A percentile compares a stretch with the other conserved stretches of the same genome.
phyloP scores from a whole-genome alignment of 2,329 filamentous ascomycete genomes.

The Eutypella sp. region DNA sequence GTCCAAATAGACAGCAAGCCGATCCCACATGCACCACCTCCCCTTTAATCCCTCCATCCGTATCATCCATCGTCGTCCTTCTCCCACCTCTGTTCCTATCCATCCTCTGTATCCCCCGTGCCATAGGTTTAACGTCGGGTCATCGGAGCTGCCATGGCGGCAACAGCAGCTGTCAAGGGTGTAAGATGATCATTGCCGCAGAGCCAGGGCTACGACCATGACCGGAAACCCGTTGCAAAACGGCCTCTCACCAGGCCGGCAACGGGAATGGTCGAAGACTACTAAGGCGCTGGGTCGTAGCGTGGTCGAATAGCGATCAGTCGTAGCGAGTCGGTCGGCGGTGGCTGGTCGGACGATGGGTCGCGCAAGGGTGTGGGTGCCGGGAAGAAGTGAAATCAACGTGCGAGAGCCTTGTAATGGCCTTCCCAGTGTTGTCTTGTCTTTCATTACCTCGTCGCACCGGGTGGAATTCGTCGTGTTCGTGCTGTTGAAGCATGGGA shows the following conservation, averaged over 20 bases:
- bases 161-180: not conserved
- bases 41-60: not conserved
- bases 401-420: not conserved
- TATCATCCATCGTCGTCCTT: not conserved
- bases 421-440: not conserved
- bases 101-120: not conserved
- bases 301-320: not conserved
- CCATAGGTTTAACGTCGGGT: not conserved
- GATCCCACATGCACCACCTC: not conserved
- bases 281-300: not conserved
- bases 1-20: not conserved
- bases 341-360: not conserved
- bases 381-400: not conserved
- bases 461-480: not conserved
- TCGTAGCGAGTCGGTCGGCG: not conserved
- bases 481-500: not conserved
- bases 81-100: not conserved
- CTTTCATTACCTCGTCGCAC: not conserved
- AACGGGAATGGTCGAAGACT: not conserved
- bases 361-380: not conserved
- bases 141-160: not conserved
- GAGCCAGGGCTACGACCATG: not conserved
- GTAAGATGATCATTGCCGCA: not conserved
- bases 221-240: not conserved
- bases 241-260: not conserved